These are phyloP conservation scores for Phylloporus sp. DNA, from an alignment of 768 basidiomycete genomes.

Conservation along the genomic window DNA sequence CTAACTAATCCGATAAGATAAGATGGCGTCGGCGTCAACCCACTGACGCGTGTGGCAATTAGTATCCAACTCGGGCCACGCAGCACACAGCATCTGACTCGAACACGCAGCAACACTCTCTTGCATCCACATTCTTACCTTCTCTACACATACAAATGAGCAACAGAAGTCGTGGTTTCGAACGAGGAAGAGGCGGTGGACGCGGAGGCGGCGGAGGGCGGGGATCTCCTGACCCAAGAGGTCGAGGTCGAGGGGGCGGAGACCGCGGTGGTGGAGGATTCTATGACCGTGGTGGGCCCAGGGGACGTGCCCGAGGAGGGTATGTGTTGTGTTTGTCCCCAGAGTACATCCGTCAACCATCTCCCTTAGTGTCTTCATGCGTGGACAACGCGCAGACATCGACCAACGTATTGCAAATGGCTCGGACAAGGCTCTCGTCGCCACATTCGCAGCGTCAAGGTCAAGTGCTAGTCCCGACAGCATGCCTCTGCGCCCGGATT, in stretches of 20 bases:
- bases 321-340: conserved; percentile 17
- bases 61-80: conserved; percentile 3
- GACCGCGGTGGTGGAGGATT: conserved; percentile 32
- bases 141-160: conserved; percentile 24
- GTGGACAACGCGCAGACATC: conserved; percentile 40
- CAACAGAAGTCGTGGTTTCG: conserved; percentile 38
- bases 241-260: conserved; percentile 29
- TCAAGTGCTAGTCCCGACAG: conserved; percentile 19
- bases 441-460: conserved; percentile 26
- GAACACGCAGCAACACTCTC: background rate
- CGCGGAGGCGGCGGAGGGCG: conserved; percentile 32
- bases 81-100: conserved; percentile 21
- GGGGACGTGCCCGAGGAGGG: conserved; percentile 37
- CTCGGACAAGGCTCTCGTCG: conserved; percentile 42
- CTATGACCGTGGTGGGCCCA: conserved; percentile 23
- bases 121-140: background rate
- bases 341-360: background rate
- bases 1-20: conserved; percentile 20
- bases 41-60: conserved; percentile 5
- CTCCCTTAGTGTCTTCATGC: conserved; percentile 37
- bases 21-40: conserved; percentile 7
- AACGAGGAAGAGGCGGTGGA: conserved; percentile 35
- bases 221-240: conserved; percentile 25
- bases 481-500: conserved; percentile 47
- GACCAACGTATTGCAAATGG: conserved; percentile 46